Conservation (phyloP, 352 stramenopile species). For the Phytophthora sp. region DNA sequence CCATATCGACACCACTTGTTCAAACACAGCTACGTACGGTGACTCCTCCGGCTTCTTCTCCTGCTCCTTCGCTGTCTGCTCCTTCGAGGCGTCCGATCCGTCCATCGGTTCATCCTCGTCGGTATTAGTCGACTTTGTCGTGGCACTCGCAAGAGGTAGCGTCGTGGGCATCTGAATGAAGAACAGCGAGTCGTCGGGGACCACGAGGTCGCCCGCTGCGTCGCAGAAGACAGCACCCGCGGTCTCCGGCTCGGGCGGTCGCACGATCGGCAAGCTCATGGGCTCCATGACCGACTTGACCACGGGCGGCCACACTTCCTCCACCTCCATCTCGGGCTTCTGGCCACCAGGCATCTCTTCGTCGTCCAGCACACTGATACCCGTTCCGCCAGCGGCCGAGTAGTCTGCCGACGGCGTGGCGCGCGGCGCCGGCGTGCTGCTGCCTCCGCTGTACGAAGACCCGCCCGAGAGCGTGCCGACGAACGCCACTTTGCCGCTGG, state of each 20-base stretch:
- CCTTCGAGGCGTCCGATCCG: conserved; percentile 11
- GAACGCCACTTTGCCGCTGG: conserved; percentile 76
- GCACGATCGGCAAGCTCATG: conserved; percentile 78
- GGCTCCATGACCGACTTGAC: conserved; percentile 85
- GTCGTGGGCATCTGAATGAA: conserved; percentile 89
- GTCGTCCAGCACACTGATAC: conserved; percentile 87
- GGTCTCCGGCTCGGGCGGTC: conserved; percentile 64
- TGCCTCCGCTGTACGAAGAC: conserved; percentile 72
- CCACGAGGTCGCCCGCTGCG: conserved; percentile 52
- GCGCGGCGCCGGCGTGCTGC: conserved; percentile 43
- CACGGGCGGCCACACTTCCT: conserved; percentile 82
- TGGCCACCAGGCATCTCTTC: conserved; percentile 62
- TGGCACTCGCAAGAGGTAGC: conserved; percentile 66
- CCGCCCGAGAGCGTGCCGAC: conserved; percentile 82
- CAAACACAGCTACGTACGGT: conserved; percentile 11
- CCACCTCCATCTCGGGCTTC: conserved; percentile 55
- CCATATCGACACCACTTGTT: not conserved
- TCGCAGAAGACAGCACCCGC: conserved; percentile 76
- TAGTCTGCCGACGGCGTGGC: conserved; percentile 38
- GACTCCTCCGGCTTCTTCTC: conserved; percentile 29
- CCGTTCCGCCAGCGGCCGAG: conserved; percentile 72
- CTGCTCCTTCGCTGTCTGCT: conserved; percentile 20
- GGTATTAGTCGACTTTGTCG: conserved; percentile 32
- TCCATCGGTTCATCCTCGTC: conserved; percentile 48
- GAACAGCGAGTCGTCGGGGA: conserved; percentile 73